Percentiles rank a stretch among this genome's conserved stretches.
phyloP scores from a whole-genome alignment of 2,329 filamentous ascomycete genomes.

The Botrytis paeoniae region DNA sequence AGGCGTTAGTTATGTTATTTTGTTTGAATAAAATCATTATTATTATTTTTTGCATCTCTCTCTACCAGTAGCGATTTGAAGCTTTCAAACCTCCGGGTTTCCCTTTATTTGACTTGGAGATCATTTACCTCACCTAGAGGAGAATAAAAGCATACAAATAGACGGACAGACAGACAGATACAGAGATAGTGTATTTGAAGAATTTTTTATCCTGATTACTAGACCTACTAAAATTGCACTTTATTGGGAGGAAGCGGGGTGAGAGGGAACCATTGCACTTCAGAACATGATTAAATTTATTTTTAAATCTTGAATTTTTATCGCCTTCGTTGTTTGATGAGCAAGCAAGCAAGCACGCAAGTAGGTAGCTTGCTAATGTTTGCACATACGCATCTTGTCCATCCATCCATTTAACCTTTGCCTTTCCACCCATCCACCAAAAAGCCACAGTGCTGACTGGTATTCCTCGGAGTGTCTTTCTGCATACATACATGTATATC shows the following conservation, averaged over 20 bases:
- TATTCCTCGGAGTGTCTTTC: not conserved
- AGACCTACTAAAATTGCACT: not conserved
- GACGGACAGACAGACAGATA: too few relatives aligned
- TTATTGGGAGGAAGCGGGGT: not conserved
- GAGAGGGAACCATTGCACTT: not conserved
- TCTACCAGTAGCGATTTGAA: too few relatives aligned
- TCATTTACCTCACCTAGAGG: not conserved
- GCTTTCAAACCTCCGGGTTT: too few relatives aligned
- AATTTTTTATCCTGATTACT: not conserved
- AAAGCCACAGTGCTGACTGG: not conserved
- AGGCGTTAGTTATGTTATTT: not conserved
- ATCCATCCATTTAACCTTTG: not conserved
- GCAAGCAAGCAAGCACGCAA: not conserved
- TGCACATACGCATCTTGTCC: not conserved
- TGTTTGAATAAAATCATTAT: too few relatives aligned
- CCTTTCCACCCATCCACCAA: not conserved
- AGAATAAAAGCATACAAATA: not conserved
- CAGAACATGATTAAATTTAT: not conserved
- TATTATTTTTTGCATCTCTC: too few relatives aligned
- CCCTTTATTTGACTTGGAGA: too few relatives aligned
- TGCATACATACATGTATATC: not conserved
- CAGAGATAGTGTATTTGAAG: not conserved
- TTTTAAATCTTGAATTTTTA: not conserved
- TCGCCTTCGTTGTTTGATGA: too few relatives aligned
- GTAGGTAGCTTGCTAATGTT: not conserved